Evolutionary conservation across 1,139 yeast genomes (phyloP).

Genomic region (Debaryomyces robertsiae): DNA sequence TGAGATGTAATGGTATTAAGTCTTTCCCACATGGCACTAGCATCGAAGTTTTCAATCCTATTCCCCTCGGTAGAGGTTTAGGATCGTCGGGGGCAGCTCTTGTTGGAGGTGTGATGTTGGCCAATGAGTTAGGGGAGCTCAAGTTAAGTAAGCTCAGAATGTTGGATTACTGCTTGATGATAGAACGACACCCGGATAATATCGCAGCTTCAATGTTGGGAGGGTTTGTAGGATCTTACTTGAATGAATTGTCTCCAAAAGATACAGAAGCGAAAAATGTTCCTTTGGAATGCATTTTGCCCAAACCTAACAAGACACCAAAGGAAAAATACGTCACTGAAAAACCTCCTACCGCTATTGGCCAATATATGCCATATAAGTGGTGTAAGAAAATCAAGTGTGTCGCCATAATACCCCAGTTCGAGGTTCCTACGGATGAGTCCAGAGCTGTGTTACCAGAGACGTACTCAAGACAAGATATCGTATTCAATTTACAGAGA

Average conservation of each 20-base stretch:
- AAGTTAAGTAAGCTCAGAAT: slow-evolving; percentile 75
- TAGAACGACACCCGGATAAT: slow-evolving; percentile 97
- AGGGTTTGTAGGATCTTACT: slow-evolving; percentile 93
- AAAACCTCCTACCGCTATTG: slow-evolving; percentile 79
- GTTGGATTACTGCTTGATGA: slow-evolving; percentile 93
- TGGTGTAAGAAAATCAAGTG: slow-evolving; percentile 86
- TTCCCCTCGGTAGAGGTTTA: slow-evolving; percentile 93
- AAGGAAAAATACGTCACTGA: slow-evolving; percentile 41
- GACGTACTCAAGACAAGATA: slow-evolving; percentile 76
- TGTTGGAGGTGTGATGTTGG: slow-evolving; percentile 94
- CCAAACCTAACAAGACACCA: slow-evolving; percentile 67
- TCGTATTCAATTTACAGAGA: slow-evolving; percentile 77
- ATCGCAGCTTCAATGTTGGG: slow-evolving; percentile 99
- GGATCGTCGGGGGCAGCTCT: slow-evolving; percentile 99
- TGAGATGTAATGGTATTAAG: slow-evolving; percentile 76
- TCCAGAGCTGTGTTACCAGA: slow-evolving; percentile 87
- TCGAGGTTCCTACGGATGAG: slow-evolving; percentile 90
- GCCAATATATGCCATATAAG: slow-evolving; percentile 83
- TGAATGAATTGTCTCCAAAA: slow-evolving; percentile 72
- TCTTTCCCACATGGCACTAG: slow-evolving; percentile 84
- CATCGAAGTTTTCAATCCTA: slow-evolving; percentile 81
- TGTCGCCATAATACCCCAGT: slow-evolving; percentile 87
- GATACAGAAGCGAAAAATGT: slow-evolving; percentile 77
- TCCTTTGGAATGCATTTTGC: slow-evolving; percentile 82
- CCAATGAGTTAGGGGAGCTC: slow-evolving; percentile 78